phyloP scores from a whole-genome alignment of 441 rosid genomes.

The Pelargonium australe region DNA sequence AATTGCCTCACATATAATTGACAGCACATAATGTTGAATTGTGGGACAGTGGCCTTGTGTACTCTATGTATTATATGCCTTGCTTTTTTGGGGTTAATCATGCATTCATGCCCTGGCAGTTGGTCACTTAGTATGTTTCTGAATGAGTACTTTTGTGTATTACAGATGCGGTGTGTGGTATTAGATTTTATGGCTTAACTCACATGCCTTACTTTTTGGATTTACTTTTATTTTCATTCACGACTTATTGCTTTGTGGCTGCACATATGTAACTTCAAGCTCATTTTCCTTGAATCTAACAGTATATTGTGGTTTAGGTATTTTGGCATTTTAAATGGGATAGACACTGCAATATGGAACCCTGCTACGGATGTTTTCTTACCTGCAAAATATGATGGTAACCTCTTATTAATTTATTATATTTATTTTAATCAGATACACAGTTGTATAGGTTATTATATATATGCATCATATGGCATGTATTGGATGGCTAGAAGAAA shows the following conservation, averaged over 20 bases:
- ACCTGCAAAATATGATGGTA: conserved; percentile 47
- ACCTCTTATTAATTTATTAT: conserved; percentile 6
- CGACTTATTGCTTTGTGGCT: neutral
- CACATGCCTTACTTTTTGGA: neutral
- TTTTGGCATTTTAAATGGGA: conserved; percentile 47
- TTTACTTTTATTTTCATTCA: neutral
- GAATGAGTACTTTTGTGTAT: neutral
- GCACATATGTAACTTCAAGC: neutral
- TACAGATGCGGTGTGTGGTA: neutral
- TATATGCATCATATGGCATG: neutral
- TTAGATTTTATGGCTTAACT: neutral
- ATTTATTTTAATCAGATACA: neutral
- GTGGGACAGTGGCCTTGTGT: neutral
- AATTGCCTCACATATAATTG: neutral
- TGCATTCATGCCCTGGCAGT: neutral
- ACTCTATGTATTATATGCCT: neutral
- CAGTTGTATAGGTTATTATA: neutral
- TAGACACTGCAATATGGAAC: conserved; percentile 47
- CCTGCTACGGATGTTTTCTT: conserved; percentile 46
- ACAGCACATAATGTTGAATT: neutral
- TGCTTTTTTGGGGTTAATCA: neutral
- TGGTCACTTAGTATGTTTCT: neutral
- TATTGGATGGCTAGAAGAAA: neutral
- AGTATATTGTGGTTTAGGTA: conserved; percentile 35
- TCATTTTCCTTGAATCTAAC: conserved; percentile 11